Base-by-base conservation (phyloP, 148 eudicot genomes). In the Silene uniflora region DNA sequence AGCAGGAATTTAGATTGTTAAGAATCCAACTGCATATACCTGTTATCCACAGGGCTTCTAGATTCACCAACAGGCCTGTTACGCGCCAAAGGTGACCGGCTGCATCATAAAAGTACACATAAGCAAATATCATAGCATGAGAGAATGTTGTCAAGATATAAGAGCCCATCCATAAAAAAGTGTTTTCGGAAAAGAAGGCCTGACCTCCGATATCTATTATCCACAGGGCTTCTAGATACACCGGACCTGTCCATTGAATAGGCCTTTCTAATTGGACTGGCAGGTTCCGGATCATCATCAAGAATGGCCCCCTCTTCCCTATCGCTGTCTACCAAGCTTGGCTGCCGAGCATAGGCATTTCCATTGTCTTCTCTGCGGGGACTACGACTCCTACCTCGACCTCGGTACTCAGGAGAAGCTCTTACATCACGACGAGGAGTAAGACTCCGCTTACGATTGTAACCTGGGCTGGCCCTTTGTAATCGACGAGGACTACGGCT, bases 401-500 rank as follows among this genome's bases (percentile, higher is more conserved):
- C 76, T 60, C 63, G 74, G 22, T 76, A 60, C 62, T 22, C 83
- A 68, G 63, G 70, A 39, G 68, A 72, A 39, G 46, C 72, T 65
- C 71, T 60, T 47, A 60, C 75, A 14, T 32, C 76, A 62, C 60
- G 73, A 2, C 29, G 76, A 56, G 80, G 80, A 23, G 59, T 47
- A 47, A 49, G 54, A 69, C 76, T 73, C 35, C 76, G 12, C 6
- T 84, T 82, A 73, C 62, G 84, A 24, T 83, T 88, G 81, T 89
- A 85, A 71, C 75, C 88, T 49, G 96, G 96, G 77, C 89, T 89
- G 42, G 62, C 78, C 78, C 92, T 81, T 39, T 87, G 84, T 59
- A 83, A 81, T 67, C 83, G 75, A 69, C 86, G 86, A 24, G 91
- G 88, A 77, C 89, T 83, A 18, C 73, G 83, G 73, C 79, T 81